Evolutionary conservation across 108 stramenopile genomes (phyloP).

Genomic region (Asterionellopsis glacialis): DNA sequence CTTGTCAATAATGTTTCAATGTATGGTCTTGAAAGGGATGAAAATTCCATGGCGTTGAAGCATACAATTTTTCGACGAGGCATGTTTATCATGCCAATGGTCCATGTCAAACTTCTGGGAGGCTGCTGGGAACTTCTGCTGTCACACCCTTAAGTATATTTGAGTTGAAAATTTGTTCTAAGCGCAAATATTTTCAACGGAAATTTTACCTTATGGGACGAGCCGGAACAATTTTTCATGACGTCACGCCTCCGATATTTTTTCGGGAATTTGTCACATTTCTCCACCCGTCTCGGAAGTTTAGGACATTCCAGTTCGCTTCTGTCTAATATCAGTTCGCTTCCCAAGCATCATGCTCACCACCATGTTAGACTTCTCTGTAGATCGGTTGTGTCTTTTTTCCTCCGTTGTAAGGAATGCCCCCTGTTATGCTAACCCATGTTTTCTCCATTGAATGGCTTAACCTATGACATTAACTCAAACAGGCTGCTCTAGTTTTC

Average conservation of each 20-base stretch:
- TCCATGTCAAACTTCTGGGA: background rate
- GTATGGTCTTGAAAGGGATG: background rate
- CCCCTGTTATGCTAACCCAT: background rate
- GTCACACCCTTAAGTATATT: too few relatives aligned
- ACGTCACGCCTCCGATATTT: too few relatives aligned
- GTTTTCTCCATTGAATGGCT: background rate
- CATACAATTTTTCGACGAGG: background rate
- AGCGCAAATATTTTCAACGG: too few relatives aligned
- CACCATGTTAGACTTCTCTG: background rate
- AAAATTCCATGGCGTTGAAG: background rate
- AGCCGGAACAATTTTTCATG: too few relatives aligned
- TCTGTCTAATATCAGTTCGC: background rate
- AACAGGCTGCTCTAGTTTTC: constrained; percentile 76
- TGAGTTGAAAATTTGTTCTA: too few relatives aligned
- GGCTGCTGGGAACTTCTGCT: too few relatives aligned
- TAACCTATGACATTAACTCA: background rate
- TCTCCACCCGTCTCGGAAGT: too few relatives aligned
- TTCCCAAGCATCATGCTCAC: background rate
- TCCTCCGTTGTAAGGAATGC: background rate
- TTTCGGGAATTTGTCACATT: too few relatives aligned
- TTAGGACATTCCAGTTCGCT: too few relatives aligned
- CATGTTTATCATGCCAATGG: background rate
- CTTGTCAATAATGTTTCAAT: background rate
- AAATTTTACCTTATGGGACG: too few relatives aligned
- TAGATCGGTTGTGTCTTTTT: background rate